These are phyloP conservation scores for Candida quercuum DNA, from an alignment of 805 yeast genomes.

Conservation along the genomic window DNA sequence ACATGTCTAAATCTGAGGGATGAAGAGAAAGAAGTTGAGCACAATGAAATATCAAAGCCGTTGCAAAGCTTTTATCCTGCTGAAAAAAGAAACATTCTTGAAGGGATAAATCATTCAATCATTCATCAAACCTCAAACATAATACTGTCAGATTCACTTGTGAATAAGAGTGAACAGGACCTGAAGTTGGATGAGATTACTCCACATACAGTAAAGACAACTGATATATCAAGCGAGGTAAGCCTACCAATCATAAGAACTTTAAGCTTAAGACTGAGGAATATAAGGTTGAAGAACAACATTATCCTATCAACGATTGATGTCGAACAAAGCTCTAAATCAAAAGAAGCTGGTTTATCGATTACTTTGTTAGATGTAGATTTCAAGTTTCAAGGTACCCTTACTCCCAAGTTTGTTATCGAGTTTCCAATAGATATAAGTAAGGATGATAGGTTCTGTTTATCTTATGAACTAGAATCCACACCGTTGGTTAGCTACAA, in stretches of 20 bases:
- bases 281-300: slow-evolving; percentile 44
- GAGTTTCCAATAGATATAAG: slow-evolving; percentile 23
- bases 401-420: slow-evolving; percentile 10
- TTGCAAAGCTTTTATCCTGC: slow-evolving; percentile 12
- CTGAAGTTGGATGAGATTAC: neutral
- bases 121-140: slow-evolving; percentile 1
- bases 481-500: slow-evolving; percentile 5
- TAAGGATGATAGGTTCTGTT: slow-evolving; percentile 22
- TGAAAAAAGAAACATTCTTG: slow-evolving; percentile 16
- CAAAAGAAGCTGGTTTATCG: slow-evolving; percentile 19
- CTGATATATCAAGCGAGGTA: neutral
- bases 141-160: slow-evolving; percentile 14
- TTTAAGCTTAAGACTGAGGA: slow-evolving; percentile 39
- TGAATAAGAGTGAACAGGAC: slow-evolving; percentile 10
- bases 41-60: neutral
- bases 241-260: slow-evolving; percentile 29
- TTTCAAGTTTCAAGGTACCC: slow-evolving; percentile 17
- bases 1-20: neutral
- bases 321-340: slow-evolving; percentile 40
- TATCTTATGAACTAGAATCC: slow-evolving; percentile 23
- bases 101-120: slow-evolving; percentile 10
- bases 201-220: neutral
- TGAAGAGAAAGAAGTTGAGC: neutral
- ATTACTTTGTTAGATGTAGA: slow-evolving; percentile 9
- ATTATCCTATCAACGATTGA: slow-evolving; percentile 42